phyloP scores from a whole-genome alignment of 2,329 filamentous ascomycete genomes.

The Plectosphaerella plurivora region DNA sequence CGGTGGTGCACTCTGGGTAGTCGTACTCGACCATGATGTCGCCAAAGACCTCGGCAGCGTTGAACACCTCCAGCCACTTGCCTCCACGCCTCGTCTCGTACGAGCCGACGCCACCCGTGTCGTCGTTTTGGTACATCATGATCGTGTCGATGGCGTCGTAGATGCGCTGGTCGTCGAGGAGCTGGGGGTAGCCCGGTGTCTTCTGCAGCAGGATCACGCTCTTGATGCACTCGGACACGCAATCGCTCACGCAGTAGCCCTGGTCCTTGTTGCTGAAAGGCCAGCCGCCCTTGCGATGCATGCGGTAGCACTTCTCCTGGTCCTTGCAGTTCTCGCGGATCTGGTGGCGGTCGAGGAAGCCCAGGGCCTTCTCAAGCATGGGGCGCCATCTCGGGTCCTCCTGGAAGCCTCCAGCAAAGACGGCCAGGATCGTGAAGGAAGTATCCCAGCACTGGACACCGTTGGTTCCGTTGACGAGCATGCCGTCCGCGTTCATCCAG shows the following conservation, averaged over 20 bases:
- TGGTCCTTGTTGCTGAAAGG: conserved; percentile 90
- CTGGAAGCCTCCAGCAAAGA: conserved; percentile 75
- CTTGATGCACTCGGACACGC: conserved; percentile 86
- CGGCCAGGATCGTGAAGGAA: conserved; percentile 79
- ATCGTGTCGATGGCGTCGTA: conserved; percentile 88
- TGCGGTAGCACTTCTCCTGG: conserved; percentile 78
- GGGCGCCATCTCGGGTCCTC: conserved; percentile 71
- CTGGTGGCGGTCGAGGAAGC: conserved; percentile 87
- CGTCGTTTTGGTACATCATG: conserved; percentile 80
- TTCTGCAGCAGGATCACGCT: conserved; percentile 80
- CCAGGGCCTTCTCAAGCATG: conserved; percentile 77
- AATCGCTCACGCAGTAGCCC: conserved; percentile 94
- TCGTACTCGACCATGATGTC: conserved; percentile 98
- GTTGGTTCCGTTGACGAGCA: conserved; percentile 94
- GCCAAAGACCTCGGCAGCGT: conserved; percentile 94
- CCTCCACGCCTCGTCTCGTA: conserved; percentile 84
- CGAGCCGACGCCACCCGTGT: conserved; percentile 78
- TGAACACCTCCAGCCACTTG: conserved; percentile 75
- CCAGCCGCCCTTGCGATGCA: conserved; percentile 90
- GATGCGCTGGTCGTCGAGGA: conserved; percentile 73
- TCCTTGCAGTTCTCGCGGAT: conserved; percentile 79
- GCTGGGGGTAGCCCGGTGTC: conserved; percentile 65
- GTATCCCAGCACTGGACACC: conserved; percentile 99
- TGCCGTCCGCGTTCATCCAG: conserved; percentile 88
- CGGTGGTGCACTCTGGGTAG: conserved; percentile 96